Base-by-base conservation (phyloP, 768 basidiomycete genomes). In the Lactarius sp. region DNA sequence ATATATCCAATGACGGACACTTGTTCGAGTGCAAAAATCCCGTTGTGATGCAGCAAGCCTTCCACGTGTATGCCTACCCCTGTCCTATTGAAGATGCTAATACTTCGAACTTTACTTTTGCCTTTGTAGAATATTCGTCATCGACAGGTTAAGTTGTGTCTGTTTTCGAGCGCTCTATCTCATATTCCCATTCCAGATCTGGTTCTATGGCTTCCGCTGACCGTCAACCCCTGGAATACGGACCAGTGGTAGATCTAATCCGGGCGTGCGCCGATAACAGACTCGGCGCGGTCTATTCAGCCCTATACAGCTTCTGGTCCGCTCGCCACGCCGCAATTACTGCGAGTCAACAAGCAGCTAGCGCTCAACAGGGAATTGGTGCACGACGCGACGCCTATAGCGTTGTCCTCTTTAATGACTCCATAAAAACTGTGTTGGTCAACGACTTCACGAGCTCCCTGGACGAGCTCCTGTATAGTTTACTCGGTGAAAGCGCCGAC, bases 341-440 rank as follows among this genome's bases (percentile, higher is more conserved):
- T 31, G 70, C 59, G 7, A 61, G 34, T 10, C 72, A 75, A 50
- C 71, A 59, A 8, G 1, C 44, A 18, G 10, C 18, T 22, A 22
- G 20, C 5, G n/a, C 61, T 22, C 72, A 74, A 51, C 70, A 58
- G 2, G 67, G 33, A 14, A 27, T 4, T 18, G 14, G 12, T 8
- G 57, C 54, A 20, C 77, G 81, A 20, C 72, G 77, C 44, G 85
- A 86, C 64, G 75, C 85, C 1, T 86, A 86, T 64, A 84, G 81
- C 9, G 76, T 86, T 51, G 61, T 84, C n/a, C 66, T 83, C 31
- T 85, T 85, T 65, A 69, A 79, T 52, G 55, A 71, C 16, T 7
- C 1, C 0, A 55, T 73, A 2, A 42, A 46, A 9, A 62, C 36
- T 5, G 72, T 70, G 6, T 55, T 83, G 33, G 61, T 67, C 44